Evolutionary conservation across 2,329 filamentous ascomycete species (phyloP).

Genomic region (Stachybotrys echinatus): DNA sequence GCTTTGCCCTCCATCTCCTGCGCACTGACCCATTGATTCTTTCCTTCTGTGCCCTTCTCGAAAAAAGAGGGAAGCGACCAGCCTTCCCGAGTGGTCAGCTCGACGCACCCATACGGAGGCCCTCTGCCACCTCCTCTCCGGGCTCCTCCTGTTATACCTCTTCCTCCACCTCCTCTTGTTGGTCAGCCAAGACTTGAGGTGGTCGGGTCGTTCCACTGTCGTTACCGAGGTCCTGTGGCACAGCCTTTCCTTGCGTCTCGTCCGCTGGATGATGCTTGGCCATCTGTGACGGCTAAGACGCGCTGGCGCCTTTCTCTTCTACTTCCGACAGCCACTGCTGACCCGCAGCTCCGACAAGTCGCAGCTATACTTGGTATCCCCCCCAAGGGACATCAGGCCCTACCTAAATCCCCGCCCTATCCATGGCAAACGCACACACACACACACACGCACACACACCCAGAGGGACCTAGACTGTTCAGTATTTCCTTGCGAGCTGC

Average conservation of each 20-base stretch:
- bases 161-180: no score
- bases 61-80: not conserved
- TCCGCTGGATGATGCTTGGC: not conserved
- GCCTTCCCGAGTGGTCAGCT: not conserved
- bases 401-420: not conserved
- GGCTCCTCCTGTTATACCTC: slow-evolving; percentile 7
- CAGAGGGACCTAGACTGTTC: no score
- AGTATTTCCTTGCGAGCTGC: no score
- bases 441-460: no score
- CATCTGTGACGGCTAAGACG: not conserved
- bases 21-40: not conserved
- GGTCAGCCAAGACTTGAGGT: not conserved
- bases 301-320: not conserved
- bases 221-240: slow-evolving; percentile 5
- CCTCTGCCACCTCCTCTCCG: not conserved
- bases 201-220: no score
- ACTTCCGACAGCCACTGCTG: not conserved
- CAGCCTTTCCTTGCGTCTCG: slow-evolving; percentile 12
- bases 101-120: not conserved
- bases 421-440: not conserved
- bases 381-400: not conserved
- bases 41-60: not conserved
- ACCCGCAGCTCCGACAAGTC: not conserved
- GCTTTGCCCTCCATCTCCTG: not conserved
- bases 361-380: not conserved